phyloP scores from a whole-genome alignment of 495 filamentous ascomycete genomes.

The Massariosphaeria phaeospora region DNA sequence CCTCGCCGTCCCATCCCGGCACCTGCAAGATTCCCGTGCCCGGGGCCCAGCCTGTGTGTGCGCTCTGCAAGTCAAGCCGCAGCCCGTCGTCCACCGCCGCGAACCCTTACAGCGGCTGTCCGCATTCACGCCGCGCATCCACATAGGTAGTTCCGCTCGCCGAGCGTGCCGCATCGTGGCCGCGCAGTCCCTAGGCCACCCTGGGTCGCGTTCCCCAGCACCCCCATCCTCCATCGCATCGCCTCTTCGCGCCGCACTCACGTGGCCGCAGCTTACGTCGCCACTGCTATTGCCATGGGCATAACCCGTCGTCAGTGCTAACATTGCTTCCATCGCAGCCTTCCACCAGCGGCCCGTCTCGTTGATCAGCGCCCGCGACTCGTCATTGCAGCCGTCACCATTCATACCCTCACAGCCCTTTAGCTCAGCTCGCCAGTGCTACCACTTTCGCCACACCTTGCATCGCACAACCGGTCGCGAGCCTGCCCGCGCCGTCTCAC shows the following conservation, averaged over 20 bases:
- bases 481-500: not conserved
- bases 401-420: not conserved
- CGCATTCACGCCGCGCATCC: not conserved
- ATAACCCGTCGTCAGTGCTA: not conserved
- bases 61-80: not conserved
- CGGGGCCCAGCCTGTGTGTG: not conserved
- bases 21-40: not conserved
- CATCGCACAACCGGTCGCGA: slow-evolving; percentile 10
- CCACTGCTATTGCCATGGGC: slow-evolving; percentile 17
- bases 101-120: slow-evolving; percentile 20
- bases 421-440: slow-evolving; percentile 7
- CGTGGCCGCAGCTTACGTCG: slow-evolving; percentile 8
- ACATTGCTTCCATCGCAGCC: not conserved
- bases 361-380: not conserved
- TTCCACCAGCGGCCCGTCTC: not conserved
- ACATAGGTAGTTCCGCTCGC: not conserved
- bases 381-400: not conserved
- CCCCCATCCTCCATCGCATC: not conserved
- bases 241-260: slow-evolving; percentile 3
- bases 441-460: slow-evolving; percentile 17
- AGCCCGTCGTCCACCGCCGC: not conserved
- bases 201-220: not conserved
- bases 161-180: not conserved
- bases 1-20: not conserved
- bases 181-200: not conserved